Conservation (phyloP, 192 early-diverging fungal species). For the Entophlyctis helioformis region DNA sequence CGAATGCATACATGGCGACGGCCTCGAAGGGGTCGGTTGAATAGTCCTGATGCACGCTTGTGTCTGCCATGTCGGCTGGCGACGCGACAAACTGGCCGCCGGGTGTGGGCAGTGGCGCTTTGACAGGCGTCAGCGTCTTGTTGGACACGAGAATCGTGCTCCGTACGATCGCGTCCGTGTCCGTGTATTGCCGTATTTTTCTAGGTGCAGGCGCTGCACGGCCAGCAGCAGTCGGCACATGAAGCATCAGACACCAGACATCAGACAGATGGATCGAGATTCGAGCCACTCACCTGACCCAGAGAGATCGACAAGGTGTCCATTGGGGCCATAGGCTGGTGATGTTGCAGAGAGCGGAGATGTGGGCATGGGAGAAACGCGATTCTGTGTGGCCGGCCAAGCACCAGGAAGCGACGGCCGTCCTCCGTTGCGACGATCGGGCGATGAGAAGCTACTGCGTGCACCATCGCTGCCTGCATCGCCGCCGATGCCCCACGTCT, state of each 20-base stretch:
- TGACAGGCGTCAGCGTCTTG: not conserved
- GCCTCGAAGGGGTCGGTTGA: conserved; percentile 9
- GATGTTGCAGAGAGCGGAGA: too few species aligned
- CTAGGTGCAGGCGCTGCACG: not conserved
- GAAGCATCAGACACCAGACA: too few species aligned
- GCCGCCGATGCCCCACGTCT: not conserved
- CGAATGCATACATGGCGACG: conserved; percentile 26
- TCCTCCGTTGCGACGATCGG: too few species aligned
- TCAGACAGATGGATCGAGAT: too few species aligned
- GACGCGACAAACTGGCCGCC: not conserved
- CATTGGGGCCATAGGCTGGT: too few species aligned
- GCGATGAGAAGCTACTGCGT: too few species aligned
- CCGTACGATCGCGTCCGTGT: not conserved
- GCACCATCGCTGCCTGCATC: not conserved
- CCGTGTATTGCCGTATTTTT: not conserved
- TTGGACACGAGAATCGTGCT: not conserved
- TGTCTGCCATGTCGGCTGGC: not conserved
- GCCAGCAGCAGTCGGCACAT: too few species aligned
- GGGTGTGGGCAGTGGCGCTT: not conserved
- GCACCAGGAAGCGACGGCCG: too few species aligned
- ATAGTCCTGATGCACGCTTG: not conserved
- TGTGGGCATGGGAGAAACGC: too few species aligned
- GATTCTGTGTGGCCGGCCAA: too few species aligned
- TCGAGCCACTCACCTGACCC: too few species aligned
- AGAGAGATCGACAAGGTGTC: too few species aligned